Percentiles rank a stretch among this genome's conserved stretches.
These are phyloP conservation scores for Trichophyton verrucosum DNA, from an alignment of 2,329 filamentous ascomycete genomes.

Conservation along the genomic window DNA sequence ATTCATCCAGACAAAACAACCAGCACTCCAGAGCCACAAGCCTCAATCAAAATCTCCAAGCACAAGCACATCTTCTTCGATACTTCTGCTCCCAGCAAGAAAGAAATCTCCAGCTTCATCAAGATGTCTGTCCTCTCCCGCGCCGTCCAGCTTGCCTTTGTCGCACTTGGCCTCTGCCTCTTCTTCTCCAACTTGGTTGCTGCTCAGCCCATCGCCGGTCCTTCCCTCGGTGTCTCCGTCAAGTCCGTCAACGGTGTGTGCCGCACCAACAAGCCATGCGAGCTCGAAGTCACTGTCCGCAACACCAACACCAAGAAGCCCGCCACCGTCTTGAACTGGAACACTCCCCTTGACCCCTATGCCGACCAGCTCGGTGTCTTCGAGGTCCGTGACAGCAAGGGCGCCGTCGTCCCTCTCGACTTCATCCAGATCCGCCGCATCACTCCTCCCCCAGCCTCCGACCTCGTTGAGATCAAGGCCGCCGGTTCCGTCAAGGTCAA, in stretches of 20 bases:
- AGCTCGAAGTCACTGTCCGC: conserved; percentile 17
- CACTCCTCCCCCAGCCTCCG: conserved; percentile 20
- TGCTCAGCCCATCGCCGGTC: not conserved
- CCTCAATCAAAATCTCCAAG: not conserved
- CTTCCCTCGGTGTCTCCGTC: not conserved
- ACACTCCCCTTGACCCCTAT: conserved; percentile 24
- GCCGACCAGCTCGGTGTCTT: conserved; percentile 24
- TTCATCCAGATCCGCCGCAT: conserved; percentile 24
- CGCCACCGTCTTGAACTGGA: conserved; percentile 28
- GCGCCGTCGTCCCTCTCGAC: conserved; percentile 17
- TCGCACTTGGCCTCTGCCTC: not conserved
- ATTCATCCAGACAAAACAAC: not conserved
- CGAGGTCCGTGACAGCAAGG: conserved; percentile 17
- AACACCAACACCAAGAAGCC: conserved; percentile 20
- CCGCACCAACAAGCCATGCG: conserved; percentile 9
- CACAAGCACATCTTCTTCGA: not conserved
- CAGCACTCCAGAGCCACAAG: not conserved
- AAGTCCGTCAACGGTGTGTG: not conserved
- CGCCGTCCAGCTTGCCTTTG: not conserved
- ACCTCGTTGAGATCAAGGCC: conserved; percentile 23
- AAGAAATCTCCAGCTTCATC: not conserved
- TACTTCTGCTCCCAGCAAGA: not conserved
- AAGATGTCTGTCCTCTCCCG: conserved; percentile 8
- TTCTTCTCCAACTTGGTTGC: not conserved
- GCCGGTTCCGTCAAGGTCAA: conserved; percentile 15